These are phyloP conservation scores for Curvularia eragrostidis DNA, from an alignment of 2,329 filamentous ascomycete genomes.

Conservation along the genomic window DNA sequence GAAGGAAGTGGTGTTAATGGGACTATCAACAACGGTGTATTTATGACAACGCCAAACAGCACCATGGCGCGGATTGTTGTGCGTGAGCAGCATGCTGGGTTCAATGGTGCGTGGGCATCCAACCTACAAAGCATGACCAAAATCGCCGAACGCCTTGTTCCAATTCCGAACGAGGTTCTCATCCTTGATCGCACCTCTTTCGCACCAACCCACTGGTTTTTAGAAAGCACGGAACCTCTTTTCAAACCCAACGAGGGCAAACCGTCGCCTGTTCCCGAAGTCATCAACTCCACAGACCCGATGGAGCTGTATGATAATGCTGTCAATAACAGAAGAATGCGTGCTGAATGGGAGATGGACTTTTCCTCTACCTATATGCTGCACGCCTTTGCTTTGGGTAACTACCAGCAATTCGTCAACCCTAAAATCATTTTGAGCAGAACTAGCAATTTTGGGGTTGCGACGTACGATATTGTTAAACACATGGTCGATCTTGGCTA, in stretches of 20 bases:
- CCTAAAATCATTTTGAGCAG: conserved; percentile 21
- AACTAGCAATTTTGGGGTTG: conserved; percentile 28
- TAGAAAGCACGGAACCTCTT: conserved; percentile 14
- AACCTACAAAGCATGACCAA: conserved; percentile 24
- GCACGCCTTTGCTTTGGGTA: conserved; percentile 21
- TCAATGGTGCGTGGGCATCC: conserved; percentile 24
- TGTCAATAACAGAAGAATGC: conserved; percentile 12
- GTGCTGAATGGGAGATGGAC: conserved; percentile 28
- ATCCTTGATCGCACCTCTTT: conserved; percentile 27
- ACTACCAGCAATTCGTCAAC: conserved; percentile 16
- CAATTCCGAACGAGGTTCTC: conserved; percentile 23
- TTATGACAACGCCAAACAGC: conserved; percentile 24
- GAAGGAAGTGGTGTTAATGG: conserved; percentile 30
- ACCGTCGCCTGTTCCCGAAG: conserved; percentile 11
- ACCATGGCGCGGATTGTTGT: conserved; percentile 27
- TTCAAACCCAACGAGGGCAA: conserved; percentile 14
- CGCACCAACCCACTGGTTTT: conserved; percentile 24
- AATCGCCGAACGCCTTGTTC: conserved; percentile 15
- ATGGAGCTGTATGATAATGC: conserved; percentile 20
- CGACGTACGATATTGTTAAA: conserved; percentile 24
- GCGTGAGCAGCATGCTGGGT: conserved; percentile 25
- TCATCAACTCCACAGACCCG: conserved; percentile 8
- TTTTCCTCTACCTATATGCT: conserved; percentile 25
- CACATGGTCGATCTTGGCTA: conserved; percentile 25
- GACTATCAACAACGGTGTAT: conserved; percentile 30